Evolutionary conservation across 345 rosid genomes (phyloP).

Genomic region (Populus nigra): DNA sequence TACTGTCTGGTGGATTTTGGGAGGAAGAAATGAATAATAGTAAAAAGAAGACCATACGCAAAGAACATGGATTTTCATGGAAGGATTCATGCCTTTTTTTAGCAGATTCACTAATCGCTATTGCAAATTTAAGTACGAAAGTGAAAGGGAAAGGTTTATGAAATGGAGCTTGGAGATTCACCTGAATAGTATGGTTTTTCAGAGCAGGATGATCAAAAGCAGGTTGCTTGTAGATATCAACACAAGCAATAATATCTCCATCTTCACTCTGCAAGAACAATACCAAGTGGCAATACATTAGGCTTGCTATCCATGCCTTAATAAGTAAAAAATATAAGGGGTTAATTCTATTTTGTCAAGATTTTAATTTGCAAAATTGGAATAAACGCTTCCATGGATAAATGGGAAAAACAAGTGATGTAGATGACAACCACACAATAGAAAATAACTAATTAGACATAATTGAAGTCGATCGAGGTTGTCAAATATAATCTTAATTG

Average conservation of each 20-base stretch:
- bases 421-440: too few species aligned
- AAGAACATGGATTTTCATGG: too few species aligned
- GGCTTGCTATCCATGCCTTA: not conserved
- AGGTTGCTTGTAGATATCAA: constrained; percentile 47
- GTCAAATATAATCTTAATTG: too few species aligned
- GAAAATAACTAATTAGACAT: too few species aligned
- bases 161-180: too few species aligned
- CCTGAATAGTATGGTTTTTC: constrained; percentile 48
- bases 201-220: constrained; percentile 51
- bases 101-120: too few species aligned
- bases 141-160: too few species aligned
- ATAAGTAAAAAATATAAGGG: not conserved
- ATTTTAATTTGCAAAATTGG: not conserved
- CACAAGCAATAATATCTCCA: constrained; percentile 54
- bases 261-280: constrained; percentile 40
- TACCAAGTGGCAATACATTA: not conserved
- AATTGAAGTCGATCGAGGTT: too few species aligned
- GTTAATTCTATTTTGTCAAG: not conserved
- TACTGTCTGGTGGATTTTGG: not conserved
- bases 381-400: not conserved
- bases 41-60: too few species aligned
- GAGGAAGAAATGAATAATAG: not conserved
- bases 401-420: too few species aligned
- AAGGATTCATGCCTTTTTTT: too few species aligned
- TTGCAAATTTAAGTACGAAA: too few species aligned